Evolutionary conservation across 495 filamentous ascomycete genomes (phyloP), one percentile per base, ranked within the genome.

Genomic region (Penicillium ucsense): DNA sequence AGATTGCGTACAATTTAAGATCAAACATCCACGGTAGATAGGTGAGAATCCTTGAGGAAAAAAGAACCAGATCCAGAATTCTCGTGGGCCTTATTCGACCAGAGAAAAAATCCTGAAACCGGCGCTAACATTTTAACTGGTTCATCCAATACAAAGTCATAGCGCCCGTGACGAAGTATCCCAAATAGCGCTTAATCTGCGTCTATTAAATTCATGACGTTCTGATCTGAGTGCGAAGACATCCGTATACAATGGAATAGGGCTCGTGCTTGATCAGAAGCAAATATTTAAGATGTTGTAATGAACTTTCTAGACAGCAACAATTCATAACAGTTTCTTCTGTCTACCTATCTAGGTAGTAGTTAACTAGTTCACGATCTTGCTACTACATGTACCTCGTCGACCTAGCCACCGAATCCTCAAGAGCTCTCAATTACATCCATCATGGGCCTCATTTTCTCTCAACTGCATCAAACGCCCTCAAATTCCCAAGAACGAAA

Each of bases 141-240:
- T 43, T 43, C 41, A 32, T n/a, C 41, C 41, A 43, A 43, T 43
- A 8, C 30, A 33, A 32, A 32, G 3, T 7, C 41, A 8, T 43
- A 43, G 41, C 41, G 41, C 41, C 41, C 41, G 41, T 43, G 41
- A 35, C 34, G 41, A 43, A 33, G 29, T 36, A 29, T 28, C 9
- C 8, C 29, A 45, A 36, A 43, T 35, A 36, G 43, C 43, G 43
- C 43, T 45, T 45, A 36, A 45, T n/a, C 32, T 29, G 43, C 42
- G 42, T 33, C 30, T 44, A 20, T 20, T 20, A 20, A 20, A 20
- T 20, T 20, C 20, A 20, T 20, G 20, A 20, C 20, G 20, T 20
- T 20, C 20, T 1, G 20, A 20, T 20, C 20, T 20, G 20, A 20
- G 20, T 20, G 20, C 20, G 20, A 20, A 20, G 20, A 20, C 20